Conservation (phyloP, 2,329 filamentous ascomycete species). For the Canariomyces notabilis region DNA sequence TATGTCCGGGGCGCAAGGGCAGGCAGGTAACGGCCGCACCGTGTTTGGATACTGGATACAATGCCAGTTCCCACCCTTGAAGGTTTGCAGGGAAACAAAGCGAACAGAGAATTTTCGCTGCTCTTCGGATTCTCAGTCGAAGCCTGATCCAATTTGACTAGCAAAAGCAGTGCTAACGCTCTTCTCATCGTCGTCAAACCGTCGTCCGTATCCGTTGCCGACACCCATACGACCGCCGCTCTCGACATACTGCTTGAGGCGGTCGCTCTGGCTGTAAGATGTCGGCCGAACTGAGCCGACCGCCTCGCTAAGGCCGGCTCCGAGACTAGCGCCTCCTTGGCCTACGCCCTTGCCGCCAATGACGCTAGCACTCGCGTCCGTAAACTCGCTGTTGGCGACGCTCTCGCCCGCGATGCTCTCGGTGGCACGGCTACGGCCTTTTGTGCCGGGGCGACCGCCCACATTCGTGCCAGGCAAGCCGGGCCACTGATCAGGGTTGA, state of each 20-base stretch:
- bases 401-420: constrained; percentile 88
- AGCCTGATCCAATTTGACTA: constrained; percentile 70
- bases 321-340: constrained; percentile 83
- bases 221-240: constrained; percentile 66
- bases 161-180: constrained; percentile 96
- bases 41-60: constrained; percentile 3
- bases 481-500: constrained; percentile 84
- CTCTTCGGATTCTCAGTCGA: constrained; percentile 41
- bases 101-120: constrained; percentile 9
- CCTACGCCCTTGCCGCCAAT: constrained; percentile 69
- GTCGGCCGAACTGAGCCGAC: constrained; percentile 60
- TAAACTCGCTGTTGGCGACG: constrained; percentile 83
- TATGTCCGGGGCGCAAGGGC: constrained; percentile 5
- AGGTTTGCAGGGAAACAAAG: constrained; percentile 14
- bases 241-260: constrained; percentile 91
- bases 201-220: constrained; percentile 64
- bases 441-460: constrained; percentile 58
- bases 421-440: constrained; percentile 60
- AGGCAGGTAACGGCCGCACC: constrained; percentile 4
- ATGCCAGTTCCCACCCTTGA: constrained; percentile 12
- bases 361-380: constrained; percentile 75
- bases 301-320: constrained; percentile 69
- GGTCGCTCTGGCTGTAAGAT: constrained; percentile 75
- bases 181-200: constrained; percentile 86
- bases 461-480: constrained; percentile 61